Base-by-base conservation (phyloP, 2,329 filamentous ascomycete genomes). In the Chaetoscypha palmicola region DNA sequence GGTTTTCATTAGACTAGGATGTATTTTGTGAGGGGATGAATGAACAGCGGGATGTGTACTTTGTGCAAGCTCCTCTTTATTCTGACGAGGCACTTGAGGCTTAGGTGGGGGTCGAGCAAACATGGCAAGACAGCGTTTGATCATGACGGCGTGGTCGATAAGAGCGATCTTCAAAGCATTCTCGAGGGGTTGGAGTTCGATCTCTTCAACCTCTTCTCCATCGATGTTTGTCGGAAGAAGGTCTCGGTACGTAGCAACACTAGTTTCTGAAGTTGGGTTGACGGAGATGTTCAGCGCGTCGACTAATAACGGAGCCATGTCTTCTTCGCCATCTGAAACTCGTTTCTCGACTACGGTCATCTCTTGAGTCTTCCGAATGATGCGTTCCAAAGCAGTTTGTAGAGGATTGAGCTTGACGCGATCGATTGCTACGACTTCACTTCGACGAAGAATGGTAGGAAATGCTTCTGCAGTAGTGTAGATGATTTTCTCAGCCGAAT, bases 331-430 rank as follows among this genome's bases (percentile, higher is more conserved):
- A 17, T 86, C 81, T 1, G 72, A 67, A 7, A 91, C 72, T 38
- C 81, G 80, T 62, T 83, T 86, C 62, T 94, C 88, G 1, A 95
- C 69, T 1, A 74, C 66, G 1, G 78, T 71, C 68, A 97, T 77
- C 64, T 97, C 91, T 46, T 86, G 79, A 1, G 91, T 94, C 69
- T 96, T 96, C 47, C 90, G 80, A 56, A 87, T 83, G 23, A 92
- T 91, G 12, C 91, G 81, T 62, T 97, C 91, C 48, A 97, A 72
- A 0, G 85, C 91, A n/a, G 88, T 90, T 64, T 96, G 85, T 46
- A 92, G 71, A 5, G 90, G 81, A 23, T 76, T 76, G 20, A 96
- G 70, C 9, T 73, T 73, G 14, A 58, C 38, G 5, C 83, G 81
- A 14, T 81, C 76, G 1, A 76, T 72, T 5, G 77, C 70, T 11